Base-by-base conservation (phyloP, 1,284 basidiomycete genomes). In the Boletus sp. region DNA sequence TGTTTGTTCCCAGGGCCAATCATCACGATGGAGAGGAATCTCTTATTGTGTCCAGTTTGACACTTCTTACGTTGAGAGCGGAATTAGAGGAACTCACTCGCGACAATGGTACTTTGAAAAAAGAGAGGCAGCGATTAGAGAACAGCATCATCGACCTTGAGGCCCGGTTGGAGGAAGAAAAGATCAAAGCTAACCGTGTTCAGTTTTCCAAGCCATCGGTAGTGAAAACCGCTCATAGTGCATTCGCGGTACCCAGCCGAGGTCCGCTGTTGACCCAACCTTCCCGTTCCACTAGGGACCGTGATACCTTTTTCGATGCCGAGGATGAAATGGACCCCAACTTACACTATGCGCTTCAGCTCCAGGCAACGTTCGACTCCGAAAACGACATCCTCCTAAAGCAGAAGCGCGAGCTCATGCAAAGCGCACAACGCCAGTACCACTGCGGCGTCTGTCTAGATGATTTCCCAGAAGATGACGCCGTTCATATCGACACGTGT, bases 371-470 rank as follows among this genome's bases (percentile, higher is more conserved):
- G 41, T 78, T 67, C 49, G 72, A 80, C 41, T 66, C 67, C 12
- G 79, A 81, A 62, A 65, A 80, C 49, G 44, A 54, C 4, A 56
- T 57, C 5, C 61, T 81, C 17, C 48, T 59, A 5, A 56, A 51
- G 5, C 71, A 81, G 54, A 57, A 64, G 22, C 45, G 60, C 9
- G 55, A 62, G 8, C 68, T 77, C 3, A 54, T 48, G 27, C 55
- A 29, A 27, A 56, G 37, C 7, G 53, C 60, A n/a, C 55, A 59
- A 37, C 57, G 55, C 2, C 62, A 53, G 20, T 82, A 82, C 55
- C 64, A 74, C 23, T 87, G 84, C 53, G 69, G 72, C 2, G 64
- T 85, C 29, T 86, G 84, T 57, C 61, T 81, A 27, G 81, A 84
- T 8, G 61, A 71, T 17, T 62, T 68, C 33, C 66, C 72, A 1